These are phyloP conservation scores for Alternaria sp. DNA, from an alignment of 2,329 filamentous ascomycete genomes.

Conservation along the genomic window DNA sequence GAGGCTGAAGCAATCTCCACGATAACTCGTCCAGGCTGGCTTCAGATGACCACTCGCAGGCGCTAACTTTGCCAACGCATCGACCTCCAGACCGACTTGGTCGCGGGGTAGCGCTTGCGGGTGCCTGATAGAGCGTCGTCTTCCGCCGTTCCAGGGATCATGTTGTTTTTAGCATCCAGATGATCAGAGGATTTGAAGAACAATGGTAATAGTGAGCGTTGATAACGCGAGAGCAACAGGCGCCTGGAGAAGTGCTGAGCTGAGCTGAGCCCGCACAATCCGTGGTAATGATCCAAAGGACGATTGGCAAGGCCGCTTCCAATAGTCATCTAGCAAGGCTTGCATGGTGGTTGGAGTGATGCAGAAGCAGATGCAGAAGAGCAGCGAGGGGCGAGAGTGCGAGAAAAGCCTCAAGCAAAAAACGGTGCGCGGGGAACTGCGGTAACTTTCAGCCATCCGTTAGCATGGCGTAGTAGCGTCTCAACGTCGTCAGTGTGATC, in stretches of 20 bases:
- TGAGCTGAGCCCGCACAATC: constrained; percentile 31
- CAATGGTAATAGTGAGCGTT: constrained; percentile 18
- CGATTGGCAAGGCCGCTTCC: constrained; percentile 26
- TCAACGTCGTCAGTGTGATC: constrained; percentile 1
- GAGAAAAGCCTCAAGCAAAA: constrained; percentile 5
- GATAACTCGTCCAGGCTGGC: constrained; percentile 36
- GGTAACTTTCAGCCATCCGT: constrained; percentile 12
- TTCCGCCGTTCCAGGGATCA: constrained; percentile 31
- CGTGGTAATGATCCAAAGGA: constrained; percentile 24
- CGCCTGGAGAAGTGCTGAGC: constrained; percentile 17
- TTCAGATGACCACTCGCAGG: constrained; percentile 51
- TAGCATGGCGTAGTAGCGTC: constrained; percentile 18
- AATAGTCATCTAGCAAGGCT: constrained; percentile 32
- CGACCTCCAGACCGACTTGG: constrained; percentile 46
- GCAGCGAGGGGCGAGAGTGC: constrained; percentile 7
- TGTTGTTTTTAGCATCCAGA: constrained; percentile 45
- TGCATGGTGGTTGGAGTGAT: constrained; percentile 30
- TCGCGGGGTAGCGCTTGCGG: constrained; percentile 46
- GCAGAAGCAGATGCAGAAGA: constrained; percentile 19
- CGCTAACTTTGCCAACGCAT: constrained; percentile 52
- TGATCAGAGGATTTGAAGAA: constrained; percentile 33
- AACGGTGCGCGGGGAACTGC: constrained; percentile 10
- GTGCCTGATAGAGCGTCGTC: constrained; percentile 46
- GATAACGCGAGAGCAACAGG: constrained; percentile 10
- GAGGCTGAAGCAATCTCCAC: constrained; percentile 48